Evolutionary conservation across 768 basidiomycete species (phyloP), one percentile per base, ranked within the genome.

Genomic region (Termitomyces sp.): DNA sequence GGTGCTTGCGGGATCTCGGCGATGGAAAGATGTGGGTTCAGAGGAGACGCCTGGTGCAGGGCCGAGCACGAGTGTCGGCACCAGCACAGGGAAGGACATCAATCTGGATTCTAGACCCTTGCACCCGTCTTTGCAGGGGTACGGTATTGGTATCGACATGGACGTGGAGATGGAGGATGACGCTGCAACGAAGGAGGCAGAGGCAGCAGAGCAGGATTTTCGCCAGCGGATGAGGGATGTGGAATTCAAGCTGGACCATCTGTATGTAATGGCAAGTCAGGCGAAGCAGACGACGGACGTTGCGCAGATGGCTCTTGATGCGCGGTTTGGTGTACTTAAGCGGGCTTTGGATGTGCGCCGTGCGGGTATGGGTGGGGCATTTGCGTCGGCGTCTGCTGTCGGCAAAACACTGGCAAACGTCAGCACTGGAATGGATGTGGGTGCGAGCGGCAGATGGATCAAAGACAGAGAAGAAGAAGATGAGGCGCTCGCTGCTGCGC

Each of bases 301-400:
- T 13, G 80, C 79, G 7, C 82, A 86, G 68, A 73, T 75, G 30
- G 77, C 81, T 59, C 75, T 90, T 44, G 80, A 89, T 65, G 76
- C 79, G 65, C 82, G 88, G 46, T 91, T 87, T 62, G 80, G 80
- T 20, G 66, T 81, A 12, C 74, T 92, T 9, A 76, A 78, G 22
- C 69, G 77, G 26, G 72, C 70, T 32, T 72, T 90, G 24, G 74
- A 77, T 24, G 74, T 79, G 6, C 79, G 83, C 13, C 52, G 26
- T 16, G 6, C 26, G 33, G 49, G 20, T 6, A 1, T 4, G n/a
- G 20, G 18, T 13, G 18, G 18, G 14, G 10, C 38, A 14, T n/a
- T n/a, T n/a, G n/a, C n/a, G n/a, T n/a, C n/a, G n/a, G n/a, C n/a
- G n/a, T n/a, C n/a, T n/a, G n/a, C n/a, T n/a, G 38, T 73, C 59